Percentiles rank a stretch among this genome's conserved stretches.
Conservation (phyloP, 257 asterid genomes). For the Plantago major region DNA sequence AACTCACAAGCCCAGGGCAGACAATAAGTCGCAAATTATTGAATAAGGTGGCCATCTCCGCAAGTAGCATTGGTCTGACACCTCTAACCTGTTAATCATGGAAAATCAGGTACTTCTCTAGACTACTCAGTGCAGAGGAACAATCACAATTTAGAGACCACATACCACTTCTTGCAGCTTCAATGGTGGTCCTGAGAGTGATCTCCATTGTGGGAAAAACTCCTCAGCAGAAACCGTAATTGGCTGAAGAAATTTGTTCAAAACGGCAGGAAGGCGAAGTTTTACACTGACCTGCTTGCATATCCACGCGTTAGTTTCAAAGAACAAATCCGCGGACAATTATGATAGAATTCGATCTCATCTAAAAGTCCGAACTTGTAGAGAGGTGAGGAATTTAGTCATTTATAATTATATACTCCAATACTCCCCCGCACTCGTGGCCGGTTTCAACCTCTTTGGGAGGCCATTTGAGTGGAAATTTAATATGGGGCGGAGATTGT, state of each 20-base stretch:
- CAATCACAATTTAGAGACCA: slow-evolving; percentile 17
- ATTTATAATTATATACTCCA: too few species aligned
- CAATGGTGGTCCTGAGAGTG: slow-evolving; percentile 93
- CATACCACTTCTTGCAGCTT: slow-evolving; percentile 96
- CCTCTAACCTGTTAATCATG: slow-evolving; percentile 74
- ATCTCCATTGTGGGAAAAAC: slow-evolving; percentile 93
- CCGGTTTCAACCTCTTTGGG: too few species aligned
- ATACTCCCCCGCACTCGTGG: too few species aligned
- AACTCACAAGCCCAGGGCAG: slow-evolving; percentile 86
- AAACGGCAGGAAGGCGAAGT: slow-evolving; percentile 86
- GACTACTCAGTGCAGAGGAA: slow-evolving; percentile 6
- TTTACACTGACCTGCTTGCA: slow-evolving; percentile 69
- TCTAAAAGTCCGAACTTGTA: too few species aligned
- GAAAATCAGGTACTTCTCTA: slow-evolving; percentile 17
- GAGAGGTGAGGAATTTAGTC: too few species aligned
- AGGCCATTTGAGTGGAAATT: too few species aligned
- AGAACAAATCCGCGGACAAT: not conserved
- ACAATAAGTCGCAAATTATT: slow-evolving; percentile 54
- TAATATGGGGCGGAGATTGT: too few species aligned
- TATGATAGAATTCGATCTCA: too few species aligned
- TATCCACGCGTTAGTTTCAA: slow-evolving; percentile 23
- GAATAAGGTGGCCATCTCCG: slow-evolving; percentile 74
- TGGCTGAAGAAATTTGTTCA: slow-evolving; percentile 83
- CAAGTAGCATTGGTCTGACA: slow-evolving; percentile 72
- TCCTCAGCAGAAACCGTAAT: slow-evolving; percentile 75